Base-by-base conservation (phyloP, 441 rosid genomes). In the Populus tomentosa region DNA sequence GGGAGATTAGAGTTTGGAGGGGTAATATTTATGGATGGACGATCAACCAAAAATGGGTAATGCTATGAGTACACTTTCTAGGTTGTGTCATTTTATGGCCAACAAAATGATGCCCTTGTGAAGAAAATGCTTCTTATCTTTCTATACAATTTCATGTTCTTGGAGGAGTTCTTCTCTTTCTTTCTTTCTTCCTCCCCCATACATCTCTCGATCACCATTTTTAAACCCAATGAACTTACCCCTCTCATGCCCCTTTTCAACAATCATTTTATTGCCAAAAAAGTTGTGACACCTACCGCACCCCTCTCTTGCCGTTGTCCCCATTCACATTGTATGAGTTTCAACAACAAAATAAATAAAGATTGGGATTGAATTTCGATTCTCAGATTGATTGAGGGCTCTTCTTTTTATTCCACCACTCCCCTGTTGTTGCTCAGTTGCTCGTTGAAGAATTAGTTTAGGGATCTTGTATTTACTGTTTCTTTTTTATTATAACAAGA, bases 101-200 rank as follows among this genome's bases (percentile, higher is more conserved):
- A 92, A 89, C 95, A 92, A 85, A 80, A 94, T 94, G 86, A 94
- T 94, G 77, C 80, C 82, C 71, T 75, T 62, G 79, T 62, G 86
- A 86, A 85, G 85, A 80, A 85, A 82, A 83, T 89, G 85, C 85
- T 83, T 83, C 88, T 86, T 80, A 81, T 87, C 90, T 82, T 85
- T 75, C 71, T 82, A 59, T 82, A 64, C 71, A 65, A 75, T 69
- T 38, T 9, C 13, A 5, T 18, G 61, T 75, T 71, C 56, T 38
- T 26, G 2, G 10, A 1, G 28, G 36, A 2, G 30, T 3, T 65
- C 1, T 35, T 42, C 50, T 6, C 42, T 64, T 70, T 76, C 67
- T 80, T 79, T 68, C 8, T 28, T 28, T 28, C 30, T 28, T 28
- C 70, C 21, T n/a, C 33, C 28, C 46, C 23, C 28, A 10, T 61